Evolutionary conservation across 805 yeast genomes (phyloP).

Genomic region (Candida orba): DNA sequence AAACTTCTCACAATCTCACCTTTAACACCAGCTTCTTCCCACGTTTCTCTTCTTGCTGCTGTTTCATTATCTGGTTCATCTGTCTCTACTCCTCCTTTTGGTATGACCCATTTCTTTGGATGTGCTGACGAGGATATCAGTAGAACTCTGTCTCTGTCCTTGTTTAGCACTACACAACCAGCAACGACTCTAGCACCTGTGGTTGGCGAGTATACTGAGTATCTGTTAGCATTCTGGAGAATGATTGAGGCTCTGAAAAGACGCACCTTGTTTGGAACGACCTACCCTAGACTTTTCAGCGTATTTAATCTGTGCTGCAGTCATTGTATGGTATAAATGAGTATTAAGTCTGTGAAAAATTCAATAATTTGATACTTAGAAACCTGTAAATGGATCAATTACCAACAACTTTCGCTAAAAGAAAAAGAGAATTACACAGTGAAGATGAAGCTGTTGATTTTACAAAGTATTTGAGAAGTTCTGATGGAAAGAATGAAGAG

Average conservation of each 20-base stretch:
- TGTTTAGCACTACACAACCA: constrained; percentile 75
- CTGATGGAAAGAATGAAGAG: background rate
- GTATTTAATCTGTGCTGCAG: background rate
- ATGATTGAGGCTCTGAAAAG: background rate
- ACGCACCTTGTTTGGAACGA: constrained; percentile 23
- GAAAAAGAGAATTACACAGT: background rate
- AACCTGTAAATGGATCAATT: constrained; percentile 1
- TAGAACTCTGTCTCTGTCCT: constrained; percentile 52
- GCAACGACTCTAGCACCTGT: constrained; percentile 87
- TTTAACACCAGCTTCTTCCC: constrained; percentile 95
- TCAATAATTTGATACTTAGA: too few species aligned
- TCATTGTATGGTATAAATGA: too few species aligned
- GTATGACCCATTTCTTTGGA: constrained; percentile 74
- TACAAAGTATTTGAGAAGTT: background rate
- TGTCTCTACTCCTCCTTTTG: constrained; percentile 90
- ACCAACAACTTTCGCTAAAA: background rate
- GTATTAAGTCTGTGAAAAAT: too few species aligned
- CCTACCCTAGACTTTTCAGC: constrained; percentile 14
- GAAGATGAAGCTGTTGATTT: background rate
- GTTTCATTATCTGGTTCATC: constrained; percentile 49
- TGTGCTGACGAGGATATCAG: constrained; percentile 73
- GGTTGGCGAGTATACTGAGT: constrained; percentile 37
- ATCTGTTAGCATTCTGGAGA: constrained; percentile 10
- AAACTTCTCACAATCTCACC: constrained; percentile 52
- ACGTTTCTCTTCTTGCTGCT: constrained; percentile 79